Conservation (phyloP, 179 eudicot genomes). For the Beta macrorhiza region DNA sequence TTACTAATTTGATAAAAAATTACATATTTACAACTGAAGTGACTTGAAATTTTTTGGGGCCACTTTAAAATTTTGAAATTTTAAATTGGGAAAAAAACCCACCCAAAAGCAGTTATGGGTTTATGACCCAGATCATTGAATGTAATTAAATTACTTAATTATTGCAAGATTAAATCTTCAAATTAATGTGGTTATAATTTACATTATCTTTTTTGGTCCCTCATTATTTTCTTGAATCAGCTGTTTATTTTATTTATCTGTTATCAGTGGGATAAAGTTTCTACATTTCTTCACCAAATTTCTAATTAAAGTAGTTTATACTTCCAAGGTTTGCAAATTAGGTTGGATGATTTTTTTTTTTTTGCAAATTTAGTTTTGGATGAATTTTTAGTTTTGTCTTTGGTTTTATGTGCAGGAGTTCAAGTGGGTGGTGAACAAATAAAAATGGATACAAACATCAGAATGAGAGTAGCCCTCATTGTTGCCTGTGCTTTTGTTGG, state of each 20-base stretch:
- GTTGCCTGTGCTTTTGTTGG: constrained; percentile 63
- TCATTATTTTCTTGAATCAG: constrained; percentile 16
- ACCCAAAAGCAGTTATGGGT: not conserved
- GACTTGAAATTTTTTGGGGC: not conserved
- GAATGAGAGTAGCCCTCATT: constrained; percentile 53
- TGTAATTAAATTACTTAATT: constrained; percentile 14
- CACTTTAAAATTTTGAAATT: constrained; percentile 4
- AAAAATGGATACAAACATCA: constrained; percentile 52
- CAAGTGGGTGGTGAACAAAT: constrained; percentile 33
- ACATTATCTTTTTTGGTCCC: constrained; percentile 19
- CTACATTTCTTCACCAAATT: constrained; percentile 20
- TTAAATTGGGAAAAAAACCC: not conserved
- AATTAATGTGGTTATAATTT: constrained; percentile 24
- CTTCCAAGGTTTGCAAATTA: not conserved
- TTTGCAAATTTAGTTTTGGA: constrained; percentile 3
- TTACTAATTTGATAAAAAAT: not conserved
- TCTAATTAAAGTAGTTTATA: not conserved
- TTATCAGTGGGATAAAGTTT: constrained; percentile 4
- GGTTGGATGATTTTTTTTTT: not conserved
- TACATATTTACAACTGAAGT: not conserved
- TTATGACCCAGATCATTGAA: constrained; percentile 30
- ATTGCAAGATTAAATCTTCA: constrained; percentile 19
- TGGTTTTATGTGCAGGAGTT: constrained; percentile 41
- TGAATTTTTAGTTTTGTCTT: constrained; percentile 7
- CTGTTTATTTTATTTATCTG: constrained; percentile 9